Conservation (phyloP, 768 basidiomycete species). For the Termitomyces sp. region DNA sequence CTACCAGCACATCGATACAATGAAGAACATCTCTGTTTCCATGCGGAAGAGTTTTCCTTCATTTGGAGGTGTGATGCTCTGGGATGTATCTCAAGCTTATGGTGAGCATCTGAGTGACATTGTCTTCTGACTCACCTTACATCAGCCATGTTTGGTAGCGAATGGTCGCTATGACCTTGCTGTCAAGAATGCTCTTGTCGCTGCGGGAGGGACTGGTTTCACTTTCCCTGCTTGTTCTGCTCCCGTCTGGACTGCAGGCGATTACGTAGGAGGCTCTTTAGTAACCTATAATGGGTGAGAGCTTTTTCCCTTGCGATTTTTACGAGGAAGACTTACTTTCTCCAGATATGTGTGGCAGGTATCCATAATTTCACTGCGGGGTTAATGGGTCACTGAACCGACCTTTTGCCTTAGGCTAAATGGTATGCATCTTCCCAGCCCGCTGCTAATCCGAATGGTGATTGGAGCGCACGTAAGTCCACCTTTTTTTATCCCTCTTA, state of each 20-base stretch:
- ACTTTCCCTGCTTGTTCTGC: conserved; percentile 61
- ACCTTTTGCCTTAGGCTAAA: conserved; percentile 43
- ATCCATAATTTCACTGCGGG: neutral
- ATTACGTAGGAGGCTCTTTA: conserved; percentile 47
- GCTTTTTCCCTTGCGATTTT: neutral
- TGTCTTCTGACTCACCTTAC: conserved; percentile 16
- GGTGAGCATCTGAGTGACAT: conserved; percentile 33
- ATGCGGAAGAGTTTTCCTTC: conserved; percentile 60
- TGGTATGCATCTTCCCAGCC: conserved; percentile 53
- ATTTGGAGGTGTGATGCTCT: conserved; percentile 62
- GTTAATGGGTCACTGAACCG: neutral
- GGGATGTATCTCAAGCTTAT: conserved; percentile 47
- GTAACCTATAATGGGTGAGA: conserved; percentile 56
- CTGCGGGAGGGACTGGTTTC: conserved; percentile 68
- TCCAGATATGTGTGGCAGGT: conserved; percentile 65
- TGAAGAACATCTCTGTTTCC: conserved; percentile 43
- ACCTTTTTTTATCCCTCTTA: neutral
- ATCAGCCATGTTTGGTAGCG: conserved; percentile 26
- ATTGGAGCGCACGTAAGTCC: conserved; percentile 61
- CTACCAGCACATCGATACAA: conserved; percentile 47
- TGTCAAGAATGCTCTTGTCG: conserved; percentile 56
- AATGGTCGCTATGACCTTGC: conserved; percentile 59
- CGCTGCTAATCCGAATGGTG: conserved; percentile 44
- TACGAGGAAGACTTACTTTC: conserved; percentile 6
- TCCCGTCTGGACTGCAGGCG: conserved; percentile 47